Conservation (phyloP, 345 rosid species). For the Odontarrhena argentea region DNA sequence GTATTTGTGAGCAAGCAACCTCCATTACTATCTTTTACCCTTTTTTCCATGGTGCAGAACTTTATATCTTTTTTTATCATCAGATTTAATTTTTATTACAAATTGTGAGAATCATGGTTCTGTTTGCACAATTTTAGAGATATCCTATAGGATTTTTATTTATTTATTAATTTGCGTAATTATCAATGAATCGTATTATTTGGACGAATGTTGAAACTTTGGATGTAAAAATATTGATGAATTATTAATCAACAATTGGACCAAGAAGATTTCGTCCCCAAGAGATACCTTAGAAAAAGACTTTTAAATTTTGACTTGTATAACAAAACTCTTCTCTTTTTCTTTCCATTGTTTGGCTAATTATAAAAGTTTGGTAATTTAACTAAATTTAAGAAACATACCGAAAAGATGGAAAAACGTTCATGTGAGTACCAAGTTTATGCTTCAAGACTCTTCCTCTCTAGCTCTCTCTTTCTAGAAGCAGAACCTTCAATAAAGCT, state of each 20-base stretch:
- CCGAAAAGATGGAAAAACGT: conserved; percentile 20
- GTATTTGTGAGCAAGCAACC: conserved; percentile 37
- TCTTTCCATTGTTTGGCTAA: conserved; percentile 5
- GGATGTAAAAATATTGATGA: too few relatives aligned
- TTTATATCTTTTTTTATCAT: too few relatives aligned
- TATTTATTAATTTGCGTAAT: too few relatives aligned
- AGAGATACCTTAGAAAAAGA: conserved; percentile 21
- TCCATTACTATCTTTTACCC: conserved; percentile 2
- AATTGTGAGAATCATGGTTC: too few relatives aligned
- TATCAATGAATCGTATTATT: too few relatives aligned
- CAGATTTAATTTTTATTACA: too few relatives aligned
- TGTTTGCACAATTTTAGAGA: too few relatives aligned
- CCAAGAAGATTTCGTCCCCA: too few relatives aligned
- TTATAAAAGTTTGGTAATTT: not conserved
- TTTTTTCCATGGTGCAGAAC: not conserved
- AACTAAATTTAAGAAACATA: not conserved
- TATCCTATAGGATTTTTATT: too few relatives aligned
- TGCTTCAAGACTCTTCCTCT: conserved; percentile 26
- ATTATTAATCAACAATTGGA: too few relatives aligned
- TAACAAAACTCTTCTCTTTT: conserved; percentile 14
- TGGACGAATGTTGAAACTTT: too few relatives aligned
- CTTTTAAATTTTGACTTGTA: conserved; percentile 26
- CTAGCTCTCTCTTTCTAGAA: conserved; percentile 3
- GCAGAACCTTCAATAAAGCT: not conserved
- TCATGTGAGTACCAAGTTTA: conserved; percentile 19